phyloP scores from a whole-genome alignment of 352 stramenopile genomes.

The Phytophthora ramorum region DNA sequence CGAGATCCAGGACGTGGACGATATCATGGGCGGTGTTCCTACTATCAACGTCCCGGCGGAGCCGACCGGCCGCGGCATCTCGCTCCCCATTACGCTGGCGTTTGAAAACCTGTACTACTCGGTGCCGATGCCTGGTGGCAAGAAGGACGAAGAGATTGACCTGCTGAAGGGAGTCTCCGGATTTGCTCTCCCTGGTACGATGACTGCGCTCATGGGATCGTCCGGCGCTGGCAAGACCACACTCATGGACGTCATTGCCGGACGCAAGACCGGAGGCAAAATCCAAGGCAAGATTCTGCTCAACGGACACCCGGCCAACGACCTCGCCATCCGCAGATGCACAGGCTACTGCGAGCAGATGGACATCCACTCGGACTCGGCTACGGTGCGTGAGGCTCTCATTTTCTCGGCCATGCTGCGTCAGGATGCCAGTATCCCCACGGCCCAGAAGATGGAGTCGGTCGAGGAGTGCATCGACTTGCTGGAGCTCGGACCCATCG shows the following conservation, averaged over 20 bases:
- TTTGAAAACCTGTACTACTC: conserved; percentile 54
- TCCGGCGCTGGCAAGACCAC: no score
- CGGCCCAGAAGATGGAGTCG: conserved; percentile 35
- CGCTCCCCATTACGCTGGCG: conserved; percentile 37
- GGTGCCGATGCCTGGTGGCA: conserved; percentile 30
- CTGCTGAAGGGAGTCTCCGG: conserved; percentile 51
- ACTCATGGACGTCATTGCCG: conserved; percentile 71
- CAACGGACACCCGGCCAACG: conserved; percentile 74
- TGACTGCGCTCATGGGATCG: conserved; percentile 58
- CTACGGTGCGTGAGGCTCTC: conserved; percentile 87
- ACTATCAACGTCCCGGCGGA: conserved; percentile 24
- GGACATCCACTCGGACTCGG: conserved; percentile 22
- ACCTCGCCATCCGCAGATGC: conserved; percentile 35
- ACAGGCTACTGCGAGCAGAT: conserved; percentile 24
- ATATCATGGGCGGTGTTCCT: conserved; percentile 15
- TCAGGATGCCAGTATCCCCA: conserved; percentile 37
- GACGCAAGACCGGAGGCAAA: conserved; percentile 31
- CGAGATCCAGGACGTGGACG: conserved; percentile 20
- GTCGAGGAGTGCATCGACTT: conserved; percentile 40
- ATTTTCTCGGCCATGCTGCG: conserved; percentile 86
- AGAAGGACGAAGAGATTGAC: conserved; percentile 30
- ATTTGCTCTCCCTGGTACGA: conserved; percentile 41
- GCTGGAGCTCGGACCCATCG: conserved; percentile 40
- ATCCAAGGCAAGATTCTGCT: conserved; percentile 77
- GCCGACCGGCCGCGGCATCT: conserved; percentile 27